Evolutionary conservation across 495 filamentous ascomycete species (phyloP), one percentile per base, ranked within the genome.

Genomic region (Oleoguttula mirabilis): DNA sequence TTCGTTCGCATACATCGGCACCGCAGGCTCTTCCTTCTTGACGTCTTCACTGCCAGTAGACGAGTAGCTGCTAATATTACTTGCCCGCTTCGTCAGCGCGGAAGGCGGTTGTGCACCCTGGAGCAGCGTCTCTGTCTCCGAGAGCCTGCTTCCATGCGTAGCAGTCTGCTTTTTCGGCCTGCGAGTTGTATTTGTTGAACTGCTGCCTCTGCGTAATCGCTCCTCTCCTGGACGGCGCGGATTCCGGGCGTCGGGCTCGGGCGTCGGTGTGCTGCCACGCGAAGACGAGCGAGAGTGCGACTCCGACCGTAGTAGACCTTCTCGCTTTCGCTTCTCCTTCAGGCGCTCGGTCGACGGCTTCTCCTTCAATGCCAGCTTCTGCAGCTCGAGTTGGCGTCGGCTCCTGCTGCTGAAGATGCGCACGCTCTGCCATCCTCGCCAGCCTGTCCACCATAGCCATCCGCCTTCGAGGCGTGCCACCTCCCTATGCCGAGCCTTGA

Each of bases 381-480:
- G 63, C 19, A 54, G 24, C 10, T 55, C 55, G 1, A 32, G 34
- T 20, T 51, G 42, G 10, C 48, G 28, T n/a, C 48, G 25, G 7
- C n/a, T 36, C 25, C 43, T 47, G 10, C 24, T 19, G n/a, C 19
- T 16, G 22, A 43, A 39, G 19, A n/a, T n/a, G n/a, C n/a, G n/a
- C n/a, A 52, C 10, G 38, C 36, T 45, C 42, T 68, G 69, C 45
- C 75, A 73, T 51, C 73, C 70, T 58, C 61, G 75, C 77, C 69
- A 86, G 39, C 80, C 71, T 1, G 70, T 61, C 67, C 86, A 87
- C 80, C 82, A 85, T 27, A 85, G 63, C 84, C 84, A 90, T 19
- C 80, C 75, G n/a, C 81, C 72, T 32, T 82, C 68, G 41, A 75
- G 61, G 49, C 70, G 71, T 5, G 80, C 79, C 21, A 82, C 55